Conservation (phyloP, 2,329 filamentous ascomycete genomes). For the Trichoderma sp. region DNA sequence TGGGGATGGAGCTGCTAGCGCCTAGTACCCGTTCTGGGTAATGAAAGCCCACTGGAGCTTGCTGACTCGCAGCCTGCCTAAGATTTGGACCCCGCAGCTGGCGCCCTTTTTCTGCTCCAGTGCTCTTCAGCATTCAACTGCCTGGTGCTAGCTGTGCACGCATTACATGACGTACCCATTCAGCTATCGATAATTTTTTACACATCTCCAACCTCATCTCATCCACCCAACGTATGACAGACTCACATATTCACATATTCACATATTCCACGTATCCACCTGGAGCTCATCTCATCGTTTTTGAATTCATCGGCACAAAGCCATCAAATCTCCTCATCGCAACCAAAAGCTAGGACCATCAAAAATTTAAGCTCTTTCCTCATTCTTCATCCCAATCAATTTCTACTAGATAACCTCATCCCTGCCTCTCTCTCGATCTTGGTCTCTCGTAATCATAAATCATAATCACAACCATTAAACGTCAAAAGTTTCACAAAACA, state of each 20-base stretch:
- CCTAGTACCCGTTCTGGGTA: not conserved
- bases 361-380: not conserved
- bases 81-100: slow-evolving; percentile 5
- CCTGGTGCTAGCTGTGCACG: not conserved
- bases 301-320: not conserved
- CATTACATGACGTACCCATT: not conserved
- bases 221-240: not conserved
- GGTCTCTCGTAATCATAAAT: not conserved
- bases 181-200: not conserved
- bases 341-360: not conserved
- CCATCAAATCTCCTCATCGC: not conserved
- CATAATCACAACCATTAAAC: not conserved
- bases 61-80: not conserved
- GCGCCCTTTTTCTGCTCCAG: not conserved
- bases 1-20: not conserved
- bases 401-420: not conserved
- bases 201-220: not conserved
- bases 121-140: not conserved
- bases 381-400: not conserved
- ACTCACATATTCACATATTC: not conserved
- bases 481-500: not conserved
- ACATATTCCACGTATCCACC: not conserved
- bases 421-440: not conserved
- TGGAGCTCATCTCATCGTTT: not conserved
- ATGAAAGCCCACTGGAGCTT: not conserved